Conservation (phyloP, 805 yeast genomes). For the Yarrowia deformans region DNA sequence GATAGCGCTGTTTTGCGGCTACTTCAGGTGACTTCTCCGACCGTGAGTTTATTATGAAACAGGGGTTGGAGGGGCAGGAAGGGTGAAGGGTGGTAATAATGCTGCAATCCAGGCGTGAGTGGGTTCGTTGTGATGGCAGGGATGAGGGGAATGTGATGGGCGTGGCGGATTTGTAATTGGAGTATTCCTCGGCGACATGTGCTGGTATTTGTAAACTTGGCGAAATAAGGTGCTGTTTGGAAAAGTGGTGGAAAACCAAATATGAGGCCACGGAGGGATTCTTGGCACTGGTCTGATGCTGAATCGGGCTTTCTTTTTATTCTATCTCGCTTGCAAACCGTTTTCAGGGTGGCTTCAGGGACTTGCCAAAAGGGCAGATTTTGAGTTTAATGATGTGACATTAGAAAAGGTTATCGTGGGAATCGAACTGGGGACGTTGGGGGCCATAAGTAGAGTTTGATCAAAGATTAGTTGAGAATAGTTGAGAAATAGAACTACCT, state of each 20-base stretch:
- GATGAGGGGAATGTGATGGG: neutral
- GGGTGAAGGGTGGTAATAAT: neutral
- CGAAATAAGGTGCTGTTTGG: neutral
- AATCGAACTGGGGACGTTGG: neutral
- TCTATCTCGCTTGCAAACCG: conserved; percentile 3
- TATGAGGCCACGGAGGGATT: neutral
- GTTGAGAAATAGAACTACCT: too few relatives aligned
- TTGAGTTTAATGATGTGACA: conserved; percentile 3
- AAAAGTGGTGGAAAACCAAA: neutral
- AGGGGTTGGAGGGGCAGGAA: neutral
- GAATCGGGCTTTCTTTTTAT: neutral
- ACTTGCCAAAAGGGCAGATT: neutral
- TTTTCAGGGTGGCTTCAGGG: neutral
- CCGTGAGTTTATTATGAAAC: conserved; percentile 4
- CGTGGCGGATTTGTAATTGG: too few relatives aligned
- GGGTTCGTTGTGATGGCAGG: too few relatives aligned
- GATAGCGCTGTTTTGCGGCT: neutral
- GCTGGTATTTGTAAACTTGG: too few relatives aligned
- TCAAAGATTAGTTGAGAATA: too few relatives aligned
- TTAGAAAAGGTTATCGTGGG: neutral
- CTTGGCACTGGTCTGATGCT: neutral
- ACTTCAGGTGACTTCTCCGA: neutral
- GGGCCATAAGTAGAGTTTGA: too few relatives aligned
- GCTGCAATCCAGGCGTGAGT: too few relatives aligned
- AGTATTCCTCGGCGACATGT: too few relatives aligned